phyloP scores from a whole-genome alignment of 2,329 filamentous ascomycete species.

The Leptographium galeiforme region DNA sequence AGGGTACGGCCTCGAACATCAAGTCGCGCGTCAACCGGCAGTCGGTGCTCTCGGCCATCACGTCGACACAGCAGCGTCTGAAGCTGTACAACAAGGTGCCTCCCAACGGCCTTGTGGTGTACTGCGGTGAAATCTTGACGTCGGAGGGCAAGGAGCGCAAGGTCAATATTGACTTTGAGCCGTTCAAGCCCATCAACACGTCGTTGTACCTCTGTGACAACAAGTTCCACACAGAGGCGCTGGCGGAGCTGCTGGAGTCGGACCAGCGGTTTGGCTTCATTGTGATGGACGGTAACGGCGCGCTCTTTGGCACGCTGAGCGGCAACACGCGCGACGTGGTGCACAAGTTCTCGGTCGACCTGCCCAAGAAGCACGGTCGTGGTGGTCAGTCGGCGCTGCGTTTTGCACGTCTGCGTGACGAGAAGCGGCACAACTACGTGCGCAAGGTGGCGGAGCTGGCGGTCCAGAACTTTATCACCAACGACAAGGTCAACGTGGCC shows the following conservation, averaged over 20 bases:
- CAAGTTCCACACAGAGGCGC: conserved; percentile 97
- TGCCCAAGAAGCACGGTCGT: conserved; percentile 99
- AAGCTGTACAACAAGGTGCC: conserved; percentile 99
- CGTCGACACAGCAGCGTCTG: conserved; percentile 94
- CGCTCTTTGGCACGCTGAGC: conserved; percentile 89
- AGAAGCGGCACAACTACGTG: conserved; percentile 99
- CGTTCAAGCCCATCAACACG: conserved; percentile 99
- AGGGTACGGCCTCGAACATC: conserved; percentile 98
- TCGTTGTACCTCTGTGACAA: conserved; percentile 99
- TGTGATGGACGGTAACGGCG: conserved; percentile 98
- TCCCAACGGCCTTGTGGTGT: conserved; percentile 92
- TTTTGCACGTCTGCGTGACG: conserved; percentile 98
- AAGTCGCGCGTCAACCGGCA: conserved; percentile 98
- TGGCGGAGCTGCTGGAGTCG: conserved; percentile 93
- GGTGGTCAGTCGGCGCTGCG: conserved; percentile 98
- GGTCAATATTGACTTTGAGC: conserved; percentile 99
- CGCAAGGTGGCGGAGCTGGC: conserved; percentile 96
- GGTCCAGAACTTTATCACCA: conserved; percentile 97
- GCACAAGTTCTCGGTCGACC: conserved; percentile 96
- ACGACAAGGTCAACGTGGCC: conserved; percentile 95
- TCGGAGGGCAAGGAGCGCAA: conserved; percentile 97
- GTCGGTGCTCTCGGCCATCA: conserved; percentile 95
- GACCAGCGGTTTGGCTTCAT: conserved; percentile 99
- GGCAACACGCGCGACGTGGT: conserved; percentile 94
- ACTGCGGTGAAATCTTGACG: conserved; percentile 99